Base-by-base conservation (phyloP, 306 rosid species). In the Quercus wislizeni region DNA sequence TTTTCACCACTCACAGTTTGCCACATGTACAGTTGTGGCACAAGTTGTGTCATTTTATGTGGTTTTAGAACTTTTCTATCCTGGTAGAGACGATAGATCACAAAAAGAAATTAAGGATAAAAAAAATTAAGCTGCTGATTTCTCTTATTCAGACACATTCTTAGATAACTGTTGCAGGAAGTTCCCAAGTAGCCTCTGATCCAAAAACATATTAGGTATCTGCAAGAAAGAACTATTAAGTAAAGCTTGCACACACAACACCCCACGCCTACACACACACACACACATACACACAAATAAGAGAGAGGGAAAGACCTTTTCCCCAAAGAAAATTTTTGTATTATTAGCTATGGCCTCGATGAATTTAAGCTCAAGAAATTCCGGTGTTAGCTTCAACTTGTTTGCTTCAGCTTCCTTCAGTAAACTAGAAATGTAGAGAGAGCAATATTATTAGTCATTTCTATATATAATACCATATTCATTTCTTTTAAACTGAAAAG, bases 241-340 rank as follows among this genome's bases (percentile, higher is more conserved):
- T 87, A 74, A 83, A 79, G 43, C 68, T 61, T 71, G 30, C 58
- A 14, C 76, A 77, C 20, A 6, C 8, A 35, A 6, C 8, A 5
- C 7, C 6, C 1, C 41, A 35, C 41, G 1, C 38, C 1, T 7
- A 33, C 38, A 33, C 38, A 35, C 41, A 35, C 41, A 35, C 41
- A 35, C 2, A 35, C 9, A 35, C 41, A 35, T 0, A 35, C 21
- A 21, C 21, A 21, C 21, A 21, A 0, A 21, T 21, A 21, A 35
- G 74, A 55, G 31, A 74, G 73, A 74, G 55, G 27, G 76, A 65
- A 31, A 73, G 70, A 88, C 99, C 99, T 95, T 95, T 43, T 95
- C 97, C 25, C 99, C 99, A 33, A 95, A 95, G 94, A 95, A 95
- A 75, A 95, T 95, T 79, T 93, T 91, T 1, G 98, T 21, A 21